phyloP scores from a whole-genome alignment of 768 basidiomycete genomes.

The Leccinum imitatum region DNA sequence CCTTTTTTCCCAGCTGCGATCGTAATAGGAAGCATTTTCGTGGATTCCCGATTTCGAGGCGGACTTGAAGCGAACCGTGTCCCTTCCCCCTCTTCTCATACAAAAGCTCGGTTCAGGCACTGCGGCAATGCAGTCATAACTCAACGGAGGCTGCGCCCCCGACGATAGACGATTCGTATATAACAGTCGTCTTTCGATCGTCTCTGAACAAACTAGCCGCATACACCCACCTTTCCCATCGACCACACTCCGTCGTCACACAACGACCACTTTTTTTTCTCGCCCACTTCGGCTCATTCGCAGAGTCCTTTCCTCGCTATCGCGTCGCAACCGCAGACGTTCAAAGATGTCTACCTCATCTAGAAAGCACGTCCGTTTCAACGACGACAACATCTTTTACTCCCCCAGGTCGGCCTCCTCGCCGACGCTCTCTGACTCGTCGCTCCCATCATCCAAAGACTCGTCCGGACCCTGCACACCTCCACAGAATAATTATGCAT shows the following conservation, averaged over 20 bases:
- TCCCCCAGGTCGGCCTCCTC: conserved; percentile 29
- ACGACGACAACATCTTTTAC: conserved; percentile 34
- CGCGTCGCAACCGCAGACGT: conserved; percentile 3
- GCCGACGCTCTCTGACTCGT: conserved; percentile 29
- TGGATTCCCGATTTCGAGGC: conserved; percentile 1
- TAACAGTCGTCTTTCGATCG: conserved; percentile 9
- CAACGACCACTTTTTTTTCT: conserved; percentile 10
- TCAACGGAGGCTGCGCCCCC: conserved; percentile 27
- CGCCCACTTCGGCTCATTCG: conserved; percentile 8
- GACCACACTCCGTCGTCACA: not conserved
- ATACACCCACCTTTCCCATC: not conserved
- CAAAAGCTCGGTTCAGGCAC: conserved; percentile 9
- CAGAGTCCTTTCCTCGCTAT: conserved; percentile 13
- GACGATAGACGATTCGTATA: conserved; percentile 20
- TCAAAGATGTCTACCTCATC: conserved; percentile 19
- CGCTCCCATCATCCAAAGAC: conserved; percentile 30
- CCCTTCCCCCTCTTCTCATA: not conserved
- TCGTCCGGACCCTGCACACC: conserved; percentile 31
- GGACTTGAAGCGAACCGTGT: conserved; percentile 7
- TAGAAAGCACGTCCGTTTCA: conserved; percentile 33
- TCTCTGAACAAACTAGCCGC: conserved; percentile 1
- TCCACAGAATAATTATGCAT: conserved; percentile 23
- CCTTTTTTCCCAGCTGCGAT: not conserved
- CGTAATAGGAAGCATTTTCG: conserved; percentile 22
- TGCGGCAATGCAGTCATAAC: conserved; percentile 29